Base-by-base conservation (phyloP, 768 basidiomycete species). In the Suillus weaverae region DNA sequence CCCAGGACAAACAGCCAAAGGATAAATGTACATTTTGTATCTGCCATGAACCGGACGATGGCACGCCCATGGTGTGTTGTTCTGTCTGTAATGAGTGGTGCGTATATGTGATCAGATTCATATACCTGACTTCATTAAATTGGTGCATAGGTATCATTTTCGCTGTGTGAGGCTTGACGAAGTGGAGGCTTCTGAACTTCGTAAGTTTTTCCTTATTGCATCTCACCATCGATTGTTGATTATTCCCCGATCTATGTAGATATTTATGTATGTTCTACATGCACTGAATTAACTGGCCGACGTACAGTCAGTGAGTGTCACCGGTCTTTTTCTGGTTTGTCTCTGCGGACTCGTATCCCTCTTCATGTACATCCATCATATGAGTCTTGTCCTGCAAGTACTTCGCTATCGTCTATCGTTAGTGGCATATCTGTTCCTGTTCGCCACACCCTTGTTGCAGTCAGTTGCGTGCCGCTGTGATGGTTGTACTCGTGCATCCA, bases 11-110 rank as follows among this genome's bases (percentile, higher is more conserved):
- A 56, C 68, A 60, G 39, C 61, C 63, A 44, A 72, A 73, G 64
- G 64, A 64, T 70, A 71, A 64, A 74, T 70, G 36, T 70, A 73
- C 44, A 62, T 81, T 84, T 69, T 94, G 92, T 78, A 76, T 83
- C 0, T 95, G 93, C 74, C 80, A 82, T 30, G 83, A 83, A 57
- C 84, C 83, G 44, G 89, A 94, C 73, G 89, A 92, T 78, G 92
- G 90, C 38, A 83, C 89, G 7, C 91, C 92, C 14, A 93, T 94
- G 92, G 88, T 94, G 57, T 79, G 78, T 41, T 95, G 93, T 72
- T 82, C 85, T 32, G 79, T 83, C 60, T 95, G 93, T 74, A 81
- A 78, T 32, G 87, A 88, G 67, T 94, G 92, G 93, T 89, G 68
- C 69, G 85, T 76, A 13, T 33, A 61, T 35, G 32, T n/a, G 35